These are phyloP conservation scores for Saccharomyces jurei DNA, from an alignment of 805 yeast species.

Conservation along the genomic window DNA sequence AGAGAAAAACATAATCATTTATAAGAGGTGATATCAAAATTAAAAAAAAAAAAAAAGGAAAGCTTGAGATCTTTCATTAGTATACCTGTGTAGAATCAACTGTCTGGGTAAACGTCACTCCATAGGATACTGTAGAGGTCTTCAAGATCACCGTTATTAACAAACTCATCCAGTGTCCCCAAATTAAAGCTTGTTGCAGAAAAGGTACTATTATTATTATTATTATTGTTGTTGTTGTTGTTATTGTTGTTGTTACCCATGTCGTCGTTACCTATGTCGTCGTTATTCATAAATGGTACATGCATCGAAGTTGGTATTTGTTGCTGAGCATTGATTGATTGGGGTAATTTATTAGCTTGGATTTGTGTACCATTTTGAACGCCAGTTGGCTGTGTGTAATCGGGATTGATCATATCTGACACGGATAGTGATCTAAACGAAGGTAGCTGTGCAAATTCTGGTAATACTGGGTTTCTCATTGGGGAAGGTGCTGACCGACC, in stretches of 20 bases:
- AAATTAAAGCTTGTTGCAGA: constrained; percentile 12
- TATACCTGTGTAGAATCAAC: background rate
- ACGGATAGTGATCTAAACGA: background rate
- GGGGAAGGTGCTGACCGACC: background rate
- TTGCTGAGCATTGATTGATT: background rate
- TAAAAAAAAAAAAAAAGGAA: background rate
- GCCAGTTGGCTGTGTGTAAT: background rate
- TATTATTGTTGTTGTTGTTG: background rate
- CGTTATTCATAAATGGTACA: background rate
- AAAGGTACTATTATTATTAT: background rate
- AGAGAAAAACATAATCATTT: background rate
- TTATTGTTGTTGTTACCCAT: background rate
- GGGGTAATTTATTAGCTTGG: background rate
- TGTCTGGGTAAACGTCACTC: constrained; percentile 20
- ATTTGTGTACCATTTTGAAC: background rate
- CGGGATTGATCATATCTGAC: background rate
- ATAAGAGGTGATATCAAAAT: background rate
- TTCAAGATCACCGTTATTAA: constrained; percentile 23
- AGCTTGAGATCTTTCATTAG: background rate
- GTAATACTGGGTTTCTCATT: background rate
- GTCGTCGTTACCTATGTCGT: background rate
- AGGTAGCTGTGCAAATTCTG: background rate
- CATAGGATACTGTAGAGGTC: constrained; percentile 25
- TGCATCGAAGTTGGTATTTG: background rate
- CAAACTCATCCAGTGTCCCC: constrained; percentile 29